Base-by-base conservation (phyloP, 331 rosid genomes). In the Quercus lobata region DNA sequence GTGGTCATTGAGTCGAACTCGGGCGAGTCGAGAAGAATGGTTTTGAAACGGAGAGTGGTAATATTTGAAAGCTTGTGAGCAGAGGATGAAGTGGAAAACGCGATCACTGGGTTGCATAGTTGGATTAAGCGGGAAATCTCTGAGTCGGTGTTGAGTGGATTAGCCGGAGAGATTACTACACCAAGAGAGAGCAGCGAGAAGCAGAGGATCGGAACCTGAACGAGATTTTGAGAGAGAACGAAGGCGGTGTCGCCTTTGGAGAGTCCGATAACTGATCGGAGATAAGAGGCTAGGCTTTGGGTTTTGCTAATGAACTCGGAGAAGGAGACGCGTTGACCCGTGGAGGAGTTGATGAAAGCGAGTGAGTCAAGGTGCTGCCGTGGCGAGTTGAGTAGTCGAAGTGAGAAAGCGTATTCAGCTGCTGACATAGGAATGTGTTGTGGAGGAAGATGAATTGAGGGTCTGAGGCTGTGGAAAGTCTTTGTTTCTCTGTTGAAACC, bases 1-100 rank as follows among this genome's bases (percentile, higher is more conserved):
- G 8, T 41, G 34, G 57, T 66, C 52, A 82, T 81, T 18, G 84
- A 79, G 17, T 86, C 89, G 17, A 90, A 88, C 88, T 88, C 88
- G 17, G 81, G 80, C 37, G 92, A 90, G 86, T 88, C 92, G 35
- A 86, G 69, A 60, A 81, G 63, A 1, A 86, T 62, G 15, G 61
- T 70, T 24, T 25, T 25, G 12, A 63, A 25, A 15, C 35, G 70
- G 29, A 63, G 41, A 5, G 44, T 1, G 11, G 44, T 41, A 41
- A 41, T 14, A 49, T 49, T 14, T 49, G 16, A 37, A 8, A 80
- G 83, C 75, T 80, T 80, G 34, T 57, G 46, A 54, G 75, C 27
- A 5, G 41, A 35, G 10, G 79, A 34, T 6, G 78, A 73, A 14
- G 75, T 22, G 34, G 71, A 56, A 44, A 74, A 80, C 18, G 75